Evolutionary conservation across 2,329 filamentous ascomycete genomes (phyloP), one percentile per base, ranked within the genome.

Genomic region (Dactylonectria estremocensis): DNA sequence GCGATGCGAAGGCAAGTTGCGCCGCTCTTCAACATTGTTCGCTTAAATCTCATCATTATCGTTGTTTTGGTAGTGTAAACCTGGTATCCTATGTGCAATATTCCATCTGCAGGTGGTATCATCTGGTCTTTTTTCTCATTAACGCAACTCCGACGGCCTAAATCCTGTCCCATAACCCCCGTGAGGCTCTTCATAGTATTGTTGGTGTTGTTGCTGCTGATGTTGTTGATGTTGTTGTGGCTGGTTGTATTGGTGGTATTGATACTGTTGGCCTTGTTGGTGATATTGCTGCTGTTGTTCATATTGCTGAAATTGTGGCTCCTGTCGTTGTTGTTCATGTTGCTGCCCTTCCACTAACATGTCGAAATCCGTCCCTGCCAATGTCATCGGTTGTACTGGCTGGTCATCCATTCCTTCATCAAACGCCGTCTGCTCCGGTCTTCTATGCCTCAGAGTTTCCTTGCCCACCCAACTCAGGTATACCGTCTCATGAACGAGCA

Each of bases 401-500:
- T 56, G 33, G 5, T 64, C 58, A 14, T 67, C 63, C 20, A 58
- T 18, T 0, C 43, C 66, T 6, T 69, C 61, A 7, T 68, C 63
- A 35, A 68, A 67, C 1, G 43, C 57, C 33, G 53, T 59, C 4
- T 56, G 45, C 2, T 64, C 69, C 6, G 70, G 59, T 13, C 67
- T 62, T 28, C 69, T 66, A 11, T 71, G 52, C 3, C 60, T 69
- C 22, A 75, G 67, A 13, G 75, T 74, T 56, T 81, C 79, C 16
- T 66, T 75, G 0, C 76, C 79, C 16, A 78, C 76, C 79, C 79
- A 81, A 52, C 77, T 77, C 14, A 80, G 62, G 56, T 79, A 81
- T 0, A 81, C 79, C 6, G 79, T 81, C 70, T 81, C 79, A n/a
- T 81, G 80, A 8, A 80, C 73, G 28, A 81, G 74, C 3, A 81